Conservation (phyloP, 768 basidiomycete genomes). For the Mycena alexandri region DNA sequence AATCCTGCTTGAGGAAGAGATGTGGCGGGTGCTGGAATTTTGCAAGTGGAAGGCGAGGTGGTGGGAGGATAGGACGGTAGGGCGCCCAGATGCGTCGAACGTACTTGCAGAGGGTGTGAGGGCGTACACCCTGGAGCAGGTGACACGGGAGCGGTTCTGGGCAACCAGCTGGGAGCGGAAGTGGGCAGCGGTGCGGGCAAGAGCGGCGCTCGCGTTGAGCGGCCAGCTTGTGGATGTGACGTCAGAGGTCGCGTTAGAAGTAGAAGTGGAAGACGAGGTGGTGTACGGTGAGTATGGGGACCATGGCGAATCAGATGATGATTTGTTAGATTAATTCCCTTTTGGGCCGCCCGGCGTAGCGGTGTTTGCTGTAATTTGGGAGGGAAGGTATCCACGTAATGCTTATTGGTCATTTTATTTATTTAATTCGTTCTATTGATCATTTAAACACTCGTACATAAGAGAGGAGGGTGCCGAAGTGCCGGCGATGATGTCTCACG, state of each 20-base stretch:
- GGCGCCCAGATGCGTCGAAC: no score
- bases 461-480: no score
- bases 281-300: constrained; percentile 10
- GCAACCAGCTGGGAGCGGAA: background rate
- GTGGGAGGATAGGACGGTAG: no score
- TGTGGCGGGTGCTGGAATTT: no score
- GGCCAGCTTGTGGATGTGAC: constrained; percentile 5
- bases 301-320: background rate
- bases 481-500: no score
- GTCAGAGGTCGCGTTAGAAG: background rate
- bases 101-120: constrained; percentile 13
- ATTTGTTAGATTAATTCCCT: constrained; percentile 4
- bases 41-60: no score
- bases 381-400: no score
- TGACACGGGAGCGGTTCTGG: background rate
- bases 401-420: no score
- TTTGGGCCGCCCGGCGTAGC: background rate
- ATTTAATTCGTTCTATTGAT: no score
- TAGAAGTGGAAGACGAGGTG: constrained; percentile 15
- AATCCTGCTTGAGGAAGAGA: no score
- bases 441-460: no score
- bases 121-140: constrained; percentile 16
- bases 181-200: constrained; percentile 6
- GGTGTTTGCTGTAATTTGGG: no score
- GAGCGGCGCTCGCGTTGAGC: background rate